phyloP scores from a whole-genome alignment of 129 eudicot species.

The Chrysanthemum seticuspe region DNA sequence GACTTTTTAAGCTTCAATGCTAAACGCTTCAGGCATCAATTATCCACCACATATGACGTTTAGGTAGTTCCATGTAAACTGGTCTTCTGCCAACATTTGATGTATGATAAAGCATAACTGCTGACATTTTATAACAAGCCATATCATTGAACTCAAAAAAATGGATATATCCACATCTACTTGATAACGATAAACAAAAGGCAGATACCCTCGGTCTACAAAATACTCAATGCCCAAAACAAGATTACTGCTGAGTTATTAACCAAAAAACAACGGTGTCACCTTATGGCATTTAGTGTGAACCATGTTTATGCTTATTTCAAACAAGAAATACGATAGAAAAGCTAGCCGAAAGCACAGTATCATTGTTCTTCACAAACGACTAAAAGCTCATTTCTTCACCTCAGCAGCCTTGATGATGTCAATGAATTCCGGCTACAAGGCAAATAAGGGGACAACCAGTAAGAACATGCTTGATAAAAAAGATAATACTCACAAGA shows the following conservation, averaged over 20 bases:
- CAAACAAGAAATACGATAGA: constrained; percentile 7
- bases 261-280: constrained; percentile 10
- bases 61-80: too few species aligned
- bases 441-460: constrained; percentile 1
- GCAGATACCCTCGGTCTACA: constrained; percentile 7
- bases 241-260: constrained; percentile 3
- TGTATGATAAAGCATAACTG: neutral
- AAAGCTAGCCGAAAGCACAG: neutral
- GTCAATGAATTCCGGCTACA: constrained; percentile 88
- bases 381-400: constrained; percentile 42
- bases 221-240: constrained; percentile 1
- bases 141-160: neutral
- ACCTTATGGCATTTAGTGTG: constrained; percentile 1
- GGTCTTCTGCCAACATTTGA: neutral
- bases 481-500: neutral
- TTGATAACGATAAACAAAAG: neutral
- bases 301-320: constrained; percentile 10
- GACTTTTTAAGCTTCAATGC: too few species aligned
- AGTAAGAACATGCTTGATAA: neutral
- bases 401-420: constrained; percentile 91
- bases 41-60: too few species aligned
- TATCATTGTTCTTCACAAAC: neutral
- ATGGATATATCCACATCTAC: neutral
- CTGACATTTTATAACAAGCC: too few species aligned
- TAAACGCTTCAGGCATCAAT: too few species aligned